Evolutionary conservation across 176 grass and related monocot species (phyloP), one percentile per base, ranked within the genome.

Genomic region (Aechmea fasciata): DNA sequence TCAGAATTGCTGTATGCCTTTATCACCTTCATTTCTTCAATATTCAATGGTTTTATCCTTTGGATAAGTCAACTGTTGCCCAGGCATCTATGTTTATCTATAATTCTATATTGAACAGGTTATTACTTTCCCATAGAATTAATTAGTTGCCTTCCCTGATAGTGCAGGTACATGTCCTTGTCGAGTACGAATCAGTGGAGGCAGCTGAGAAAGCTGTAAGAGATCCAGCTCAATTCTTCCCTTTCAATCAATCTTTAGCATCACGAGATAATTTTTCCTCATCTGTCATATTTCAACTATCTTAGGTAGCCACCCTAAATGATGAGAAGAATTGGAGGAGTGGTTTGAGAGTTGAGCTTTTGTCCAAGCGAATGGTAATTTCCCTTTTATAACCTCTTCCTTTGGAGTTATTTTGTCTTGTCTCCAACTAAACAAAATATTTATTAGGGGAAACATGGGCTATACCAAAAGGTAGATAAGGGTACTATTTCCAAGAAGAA

Each of bases 311-410:
- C 33, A 80, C 67, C 50, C 76, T 99, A 71, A 99, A 83, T 69
- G 89, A 93, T 64, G 77, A 79, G 79, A 85, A 82, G n/a, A 89
- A 99, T 76, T 93, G 94, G 86, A 99, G 84, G 83, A 88, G 73
- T 83, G 94, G 94, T 18, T 81, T 88, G 84, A 77, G 85, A 83
- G 94, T 99, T 66, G 69, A 82, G 75, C 79, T 81, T 78, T 74
- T 90, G 69, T 49, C 82, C 47, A 97, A 97, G 83, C 69, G 52
- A 80, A 83, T 48, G 78, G 79, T 81, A 76, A 10, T 74, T 52
- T 71, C 66, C 76, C 65, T 51, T 3, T 17, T 68, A 4, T 47
- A 11, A 41, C 3, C 33, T 55, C 24, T 33, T 52, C 5, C 20
- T 50, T 68, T 53, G 24, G 51, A 24, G 18, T 59, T 15, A 12